Base-by-base conservation (phyloP, 2,329 filamentous ascomycete genomes). In the Ophiocordyceps camponoti-floridani region DNA sequence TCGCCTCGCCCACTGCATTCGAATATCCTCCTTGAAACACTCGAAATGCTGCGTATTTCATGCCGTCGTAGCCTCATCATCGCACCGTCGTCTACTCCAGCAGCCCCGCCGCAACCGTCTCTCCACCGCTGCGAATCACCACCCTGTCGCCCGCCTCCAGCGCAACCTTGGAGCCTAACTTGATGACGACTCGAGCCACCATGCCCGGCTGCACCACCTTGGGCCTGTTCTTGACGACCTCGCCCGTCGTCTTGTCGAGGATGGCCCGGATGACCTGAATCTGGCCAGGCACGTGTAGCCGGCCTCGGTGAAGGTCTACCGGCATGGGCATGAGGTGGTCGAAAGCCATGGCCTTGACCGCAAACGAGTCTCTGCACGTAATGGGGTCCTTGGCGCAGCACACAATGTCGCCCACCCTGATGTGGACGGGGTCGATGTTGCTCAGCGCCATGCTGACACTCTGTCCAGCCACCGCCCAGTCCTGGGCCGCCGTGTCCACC, bases 391-490 rank as follows among this genome's bases (percentile, higher is more conserved):
- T 68, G 0, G 77, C 70, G 42, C 75, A 71, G 62, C 87, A 94
- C n/a, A 94, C 64, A 16, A 96, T 82, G 56, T 96, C 88, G 18
- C 91, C 91, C 8, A 83, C 72, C 41, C 78, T 76, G 10, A 98
- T 72, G 54, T 95, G 82, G 14, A 84, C 74, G 0, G 84, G 75
- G 53, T 96, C 89, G 56, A 95, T 86, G 51, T 89, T 82, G 9
- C 77, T 72, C 43, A 98, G 70, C 51, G 93, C 82, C n/a, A 98
- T 66, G 0, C 79, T 81, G 14, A 84, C 77, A 47, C 91, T 94
- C 56, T 96, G 86, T 1, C 89, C 89, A 1, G 89, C 88, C 13
- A 95, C 87, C 0, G 84, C 86, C 86, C 87, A 98, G 47, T 94
- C 87, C 12, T 72, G 75, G 1, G 74, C 64, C 43, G 83, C 75